Conservation (phyloP, 2,329 filamentous ascomycete genomes). For the Aspergillus carbonarius region DNA sequence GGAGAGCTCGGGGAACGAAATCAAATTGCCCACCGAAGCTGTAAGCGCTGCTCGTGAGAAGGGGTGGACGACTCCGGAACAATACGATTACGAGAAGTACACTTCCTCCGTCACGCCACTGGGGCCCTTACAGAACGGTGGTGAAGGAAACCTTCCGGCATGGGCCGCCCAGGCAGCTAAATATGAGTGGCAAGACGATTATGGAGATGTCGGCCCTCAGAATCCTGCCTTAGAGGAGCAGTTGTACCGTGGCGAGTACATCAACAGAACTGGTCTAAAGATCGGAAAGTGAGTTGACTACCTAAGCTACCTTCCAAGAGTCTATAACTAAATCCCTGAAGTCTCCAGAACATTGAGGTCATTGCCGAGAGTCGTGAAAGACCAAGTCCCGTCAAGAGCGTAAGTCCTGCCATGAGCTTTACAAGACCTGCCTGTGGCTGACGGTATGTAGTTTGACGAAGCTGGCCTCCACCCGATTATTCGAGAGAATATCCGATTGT, state of each 20-base stretch:
- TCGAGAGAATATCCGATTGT: slow-evolving; percentile 71
- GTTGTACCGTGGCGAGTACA: slow-evolving; percentile 64
- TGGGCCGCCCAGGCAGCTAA: slow-evolving; percentile 61
- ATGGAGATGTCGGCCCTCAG: slow-evolving; percentile 77
- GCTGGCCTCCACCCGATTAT: slow-evolving; percentile 85
- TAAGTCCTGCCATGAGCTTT: slow-evolving; percentile 35
- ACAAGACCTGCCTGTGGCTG: slow-evolving; percentile 2
- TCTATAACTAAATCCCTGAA: slow-evolving; percentile 20
- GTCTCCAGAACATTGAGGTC: slow-evolving; percentile 52
- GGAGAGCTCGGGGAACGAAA: slow-evolving; percentile 17
- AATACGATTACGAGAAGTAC: slow-evolving; percentile 40
- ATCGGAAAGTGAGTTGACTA: slow-evolving; percentile 58
- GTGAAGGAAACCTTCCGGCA: slow-evolving; percentile 28
- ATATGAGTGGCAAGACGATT: slow-evolving; percentile 85
- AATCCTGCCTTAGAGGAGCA: slow-evolving; percentile 69
- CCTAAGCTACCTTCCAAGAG: background rate
- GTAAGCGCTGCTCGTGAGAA: slow-evolving; percentile 35
- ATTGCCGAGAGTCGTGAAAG: slow-evolving; percentile 49
- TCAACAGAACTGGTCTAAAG: slow-evolving; percentile 57
- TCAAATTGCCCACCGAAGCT: slow-evolving; percentile 29
- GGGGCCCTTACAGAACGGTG: slow-evolving; percentile 20
- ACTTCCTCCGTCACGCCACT: slow-evolving; percentile 12
- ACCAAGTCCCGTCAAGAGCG: slow-evolving; percentile 50
- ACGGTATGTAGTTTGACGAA: slow-evolving; percentile 61
- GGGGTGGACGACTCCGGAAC: slow-evolving; percentile 39